Evolutionary conservation across 352 stramenopile genomes (phyloP).

Genomic region (Phytophthora cryptogea): DNA sequence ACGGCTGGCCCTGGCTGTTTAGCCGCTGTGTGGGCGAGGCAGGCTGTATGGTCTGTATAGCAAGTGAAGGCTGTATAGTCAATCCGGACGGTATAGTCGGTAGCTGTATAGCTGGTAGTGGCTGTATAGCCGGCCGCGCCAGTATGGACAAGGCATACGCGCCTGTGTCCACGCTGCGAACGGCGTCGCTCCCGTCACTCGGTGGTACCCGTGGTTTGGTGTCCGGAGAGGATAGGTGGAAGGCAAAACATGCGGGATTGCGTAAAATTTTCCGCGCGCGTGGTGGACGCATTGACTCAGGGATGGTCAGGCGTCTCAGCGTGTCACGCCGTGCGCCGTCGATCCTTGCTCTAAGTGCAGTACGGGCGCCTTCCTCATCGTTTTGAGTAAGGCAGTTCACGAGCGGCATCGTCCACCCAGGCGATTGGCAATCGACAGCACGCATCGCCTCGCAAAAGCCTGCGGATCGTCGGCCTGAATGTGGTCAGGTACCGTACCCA

Average conservation of each 20-base stretch:
- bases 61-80: no score
- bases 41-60: conserved; percentile 14
- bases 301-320: no score
- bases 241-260: not conserved
- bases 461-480: not conserved
- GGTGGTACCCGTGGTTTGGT: not conserved
- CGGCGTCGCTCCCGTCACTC: not conserved
- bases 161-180: not conserved
- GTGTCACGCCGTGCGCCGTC: no score
- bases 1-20: conserved; percentile 11
- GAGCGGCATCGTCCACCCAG: no score
- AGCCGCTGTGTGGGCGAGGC: conserved; percentile 13
- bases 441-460: no score
- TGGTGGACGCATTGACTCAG: no score
- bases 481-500: no score
- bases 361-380: no score
- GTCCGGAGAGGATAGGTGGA: not conserved
- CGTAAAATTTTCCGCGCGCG: not conserved
- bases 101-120: conserved; percentile 1
- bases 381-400: no score
- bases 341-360: no score
- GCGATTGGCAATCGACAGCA: no score
- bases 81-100: conserved; percentile 12
- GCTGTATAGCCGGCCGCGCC: not conserved
- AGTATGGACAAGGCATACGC: not conserved